Base-by-base conservation (phyloP, 2,329 filamentous ascomycete genomes). In the Epichloe festucae region DNA sequence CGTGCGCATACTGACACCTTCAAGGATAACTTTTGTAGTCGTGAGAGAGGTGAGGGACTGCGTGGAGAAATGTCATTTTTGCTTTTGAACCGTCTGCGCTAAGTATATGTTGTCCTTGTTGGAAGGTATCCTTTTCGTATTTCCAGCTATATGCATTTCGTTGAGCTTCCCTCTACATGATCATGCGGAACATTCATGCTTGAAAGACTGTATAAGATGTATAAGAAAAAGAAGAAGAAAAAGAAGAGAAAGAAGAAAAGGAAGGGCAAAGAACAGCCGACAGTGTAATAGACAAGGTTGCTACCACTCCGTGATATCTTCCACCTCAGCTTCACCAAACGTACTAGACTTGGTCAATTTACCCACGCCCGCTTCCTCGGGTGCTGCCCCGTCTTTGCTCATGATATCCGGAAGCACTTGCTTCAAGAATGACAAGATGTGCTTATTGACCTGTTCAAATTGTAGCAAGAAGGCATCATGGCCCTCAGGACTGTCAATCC, bases 381-480 rank as follows among this genome's bases (percentile, higher is more conserved):
- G 70, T 23, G 70, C 73, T 3, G 67, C 68, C 2, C 74, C 78
- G 21, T 79, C 73, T 59, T 73, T 78, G 38, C 68, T 72, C 90
- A 97, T 96, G 57, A 98, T 91, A 58, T 95, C 87, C 1, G 89
- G 88, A 34, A 98, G 67, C 3, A 85, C 82, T 60, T 91, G 82
- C 53, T 83, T 78, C 67, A 98, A 73, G 64, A 98, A 98, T 2
- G 79, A 79, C 17, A 96, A 70, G 48, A 96, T 82, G 64, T 95
- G 88, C 35, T 74, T 76, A 68, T 98, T 98, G 53, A 97, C 93
- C 70, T 97, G 91, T 71, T 96, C 89, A 63, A 98, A 98, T 67
- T 98, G 91, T 51, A 98, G 71, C 61, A 98, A 69, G 67, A 98
- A 98, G 0, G 93, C 93, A 67, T 98, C 93, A 62, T 98, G 93